phyloP scores from a whole-genome alignment of 768 basidiomycete species.

The Mrakia frigida region DNA sequence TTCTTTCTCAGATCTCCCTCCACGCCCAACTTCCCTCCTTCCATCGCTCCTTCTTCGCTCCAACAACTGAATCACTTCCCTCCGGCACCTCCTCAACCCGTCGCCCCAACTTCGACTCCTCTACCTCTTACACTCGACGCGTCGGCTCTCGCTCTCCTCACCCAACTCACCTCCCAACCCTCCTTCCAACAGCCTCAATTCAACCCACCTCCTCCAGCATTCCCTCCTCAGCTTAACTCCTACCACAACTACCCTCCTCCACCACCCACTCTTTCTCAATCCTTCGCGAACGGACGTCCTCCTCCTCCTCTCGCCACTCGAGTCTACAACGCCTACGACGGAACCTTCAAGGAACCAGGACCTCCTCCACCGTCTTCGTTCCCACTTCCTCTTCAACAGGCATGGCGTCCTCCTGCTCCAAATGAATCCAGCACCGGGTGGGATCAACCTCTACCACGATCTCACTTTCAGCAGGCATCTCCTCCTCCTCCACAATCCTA shows the following conservation, averaged over 20 bases:
- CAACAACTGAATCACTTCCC: background rate
- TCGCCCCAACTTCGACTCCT: background rate
- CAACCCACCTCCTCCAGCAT: background rate
- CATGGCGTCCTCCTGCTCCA: background rate
- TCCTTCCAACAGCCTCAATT: background rate
- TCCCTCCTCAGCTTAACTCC: background rate
- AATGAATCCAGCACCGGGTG: background rate
- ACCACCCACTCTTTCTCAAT: background rate
- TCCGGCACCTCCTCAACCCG: background rate
- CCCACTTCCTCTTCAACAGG: background rate
- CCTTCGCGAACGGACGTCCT: background rate
- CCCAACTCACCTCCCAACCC: background rate
- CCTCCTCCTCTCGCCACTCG: background rate
- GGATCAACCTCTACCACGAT: background rate
- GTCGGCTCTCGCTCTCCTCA: background rate
- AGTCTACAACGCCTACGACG: slow-evolving; percentile 1
- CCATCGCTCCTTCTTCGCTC: background rate
- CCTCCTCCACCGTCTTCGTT: background rate
- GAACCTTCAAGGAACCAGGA: background rate
- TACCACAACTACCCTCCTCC: background rate
- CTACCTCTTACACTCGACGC: background rate
- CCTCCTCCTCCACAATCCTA: background rate
- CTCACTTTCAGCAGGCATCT: background rate
- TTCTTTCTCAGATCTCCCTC: background rate
- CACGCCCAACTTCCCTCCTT: background rate